Percentiles rank a stretch among this genome's conserved stretches.
Evolutionary conservation across 129 eudicot genomes (phyloP).

Genomic region (Arctium lappa): DNA sequence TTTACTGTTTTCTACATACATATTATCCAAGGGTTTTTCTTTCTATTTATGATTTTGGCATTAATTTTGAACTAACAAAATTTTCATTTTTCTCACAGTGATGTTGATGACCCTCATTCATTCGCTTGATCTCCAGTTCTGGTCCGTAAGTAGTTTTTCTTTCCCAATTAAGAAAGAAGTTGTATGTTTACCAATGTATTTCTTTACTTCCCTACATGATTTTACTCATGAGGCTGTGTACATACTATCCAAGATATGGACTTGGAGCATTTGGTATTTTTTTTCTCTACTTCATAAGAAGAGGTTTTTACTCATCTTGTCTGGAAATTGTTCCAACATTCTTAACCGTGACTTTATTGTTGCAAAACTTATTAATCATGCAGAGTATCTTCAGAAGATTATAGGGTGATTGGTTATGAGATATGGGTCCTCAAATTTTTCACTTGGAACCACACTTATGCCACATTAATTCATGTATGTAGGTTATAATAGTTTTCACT

Average conservation of each 20-base stretch:
- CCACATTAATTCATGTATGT: conserved; percentile 65
- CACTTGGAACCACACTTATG: conserved; percentile 67
- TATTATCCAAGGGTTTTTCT: neutral
- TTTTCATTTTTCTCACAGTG: conserved; percentile 34
- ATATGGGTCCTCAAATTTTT: conserved; percentile 75
- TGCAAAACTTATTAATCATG: conserved; percentile 13
- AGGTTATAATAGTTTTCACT: no score
- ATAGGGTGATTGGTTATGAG: conserved; percentile 77
- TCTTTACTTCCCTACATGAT: no score
- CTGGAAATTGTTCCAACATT: neutral
- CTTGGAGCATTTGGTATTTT: conserved; percentile 58
- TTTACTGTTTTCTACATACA: neutral
- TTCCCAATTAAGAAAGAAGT: neutral
- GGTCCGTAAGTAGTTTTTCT: conserved; percentile 51
- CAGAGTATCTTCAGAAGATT: conserved; percentile 58
- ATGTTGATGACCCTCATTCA: conserved; percentile 78
- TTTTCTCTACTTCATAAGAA: conserved; percentile 56
- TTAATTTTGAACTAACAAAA: neutral
- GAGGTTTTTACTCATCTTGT: conserved; percentile 44
- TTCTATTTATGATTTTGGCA: neutral
- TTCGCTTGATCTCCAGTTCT: conserved; percentile 58
- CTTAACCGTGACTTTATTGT: conserved; percentile 1
- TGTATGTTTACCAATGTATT: no score
- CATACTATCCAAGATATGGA: no score
- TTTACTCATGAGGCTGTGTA: no score